These are phyloP conservation scores for Pestalotiopsis fici DNA, from an alignment of 2,329 filamentous ascomycete genomes.

Conservation along the genomic window DNA sequence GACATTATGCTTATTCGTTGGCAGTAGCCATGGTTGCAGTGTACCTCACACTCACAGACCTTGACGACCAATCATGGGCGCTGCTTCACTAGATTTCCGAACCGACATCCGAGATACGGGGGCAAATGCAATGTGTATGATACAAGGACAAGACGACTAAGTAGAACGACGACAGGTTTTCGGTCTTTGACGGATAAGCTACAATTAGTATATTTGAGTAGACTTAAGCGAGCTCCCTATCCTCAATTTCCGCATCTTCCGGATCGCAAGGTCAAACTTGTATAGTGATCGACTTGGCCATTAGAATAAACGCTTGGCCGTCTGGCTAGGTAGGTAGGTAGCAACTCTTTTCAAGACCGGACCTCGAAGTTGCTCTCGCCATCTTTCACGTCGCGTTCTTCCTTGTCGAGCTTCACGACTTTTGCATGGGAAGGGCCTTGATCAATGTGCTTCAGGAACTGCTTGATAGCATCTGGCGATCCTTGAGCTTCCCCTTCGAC, in stretches of 20 bases:
- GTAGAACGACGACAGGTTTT: not conserved
- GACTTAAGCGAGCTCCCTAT: not conserved
- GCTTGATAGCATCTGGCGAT: conserved; percentile 60
- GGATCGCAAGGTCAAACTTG: not conserved
- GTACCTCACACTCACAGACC: not conserved
- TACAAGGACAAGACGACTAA: not conserved
- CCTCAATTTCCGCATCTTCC: not conserved
- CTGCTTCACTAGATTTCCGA: not conserved
- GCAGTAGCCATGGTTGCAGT: not conserved
- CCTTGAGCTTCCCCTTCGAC: conserved; percentile 91
- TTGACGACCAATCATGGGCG: not conserved
- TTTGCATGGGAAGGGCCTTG: conserved; percentile 71
- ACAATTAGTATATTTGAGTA: not conserved
- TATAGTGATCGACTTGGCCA: not conserved
- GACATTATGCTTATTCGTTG: not conserved
- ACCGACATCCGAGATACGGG: not conserved
- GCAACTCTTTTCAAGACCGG: conserved; percentile 22
- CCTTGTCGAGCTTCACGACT: conserved; percentile 74
- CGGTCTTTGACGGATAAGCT: not conserved
- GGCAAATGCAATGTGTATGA: not conserved
- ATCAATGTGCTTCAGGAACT: conserved; percentile 74
- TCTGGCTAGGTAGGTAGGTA: too few relatives aligned
- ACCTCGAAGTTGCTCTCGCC: conserved; percentile 70
- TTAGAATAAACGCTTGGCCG: not conserved
- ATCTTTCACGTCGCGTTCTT: conserved; percentile 64